A percentile compares a stretch with the other conserved stretches of the same genome.
Conservation (phyloP, 2,329 filamentous ascomycete genomes). For the Paecilomyces variotii region DNA sequence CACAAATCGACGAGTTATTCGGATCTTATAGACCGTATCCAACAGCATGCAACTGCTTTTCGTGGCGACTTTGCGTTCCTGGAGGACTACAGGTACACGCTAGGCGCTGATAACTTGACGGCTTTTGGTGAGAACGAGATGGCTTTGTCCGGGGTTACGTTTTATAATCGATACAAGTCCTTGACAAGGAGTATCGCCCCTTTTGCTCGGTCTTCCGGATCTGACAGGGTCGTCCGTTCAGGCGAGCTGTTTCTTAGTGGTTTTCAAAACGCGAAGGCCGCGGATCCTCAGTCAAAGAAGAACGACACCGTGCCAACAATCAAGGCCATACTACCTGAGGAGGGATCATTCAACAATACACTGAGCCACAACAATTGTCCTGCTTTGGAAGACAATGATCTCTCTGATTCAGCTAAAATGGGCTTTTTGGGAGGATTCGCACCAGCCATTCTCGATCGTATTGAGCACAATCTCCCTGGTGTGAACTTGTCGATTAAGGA, state of each 20-base stretch:
- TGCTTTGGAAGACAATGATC: conserved; percentile 55
- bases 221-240: conserved; percentile 64
- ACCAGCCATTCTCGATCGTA: conserved; percentile 56
- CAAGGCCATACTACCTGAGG: conserved; percentile 63
- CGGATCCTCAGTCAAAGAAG: conserved; percentile 30
- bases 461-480: conserved; percentile 62
- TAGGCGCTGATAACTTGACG: conserved; percentile 64
- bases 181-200: conserved; percentile 54
- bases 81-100: conserved; percentile 59
- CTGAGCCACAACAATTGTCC: conserved; percentile 66
- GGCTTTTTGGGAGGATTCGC: conserved; percentile 58
- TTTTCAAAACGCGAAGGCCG: conserved; percentile 52
- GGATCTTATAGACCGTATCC: conserved; percentile 57
- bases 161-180: conserved; percentile 62
- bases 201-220: conserved; percentile 64
- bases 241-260: conserved; percentile 69
- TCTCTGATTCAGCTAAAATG: conserved; percentile 39
- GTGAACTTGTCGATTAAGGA: conserved; percentile 57
- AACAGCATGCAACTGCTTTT: conserved; percentile 50
- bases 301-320: conserved; percentile 48
- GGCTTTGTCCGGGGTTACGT: conserved; percentile 66
- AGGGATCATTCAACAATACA: conserved; percentile 64
- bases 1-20: conserved; percentile 59
- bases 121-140: conserved; percentile 61
- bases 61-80: conserved; percentile 62